Base-by-base conservation (phyloP, 2,329 filamentous ascomycete genomes). In the Trichophyton verrucosum region DNA sequence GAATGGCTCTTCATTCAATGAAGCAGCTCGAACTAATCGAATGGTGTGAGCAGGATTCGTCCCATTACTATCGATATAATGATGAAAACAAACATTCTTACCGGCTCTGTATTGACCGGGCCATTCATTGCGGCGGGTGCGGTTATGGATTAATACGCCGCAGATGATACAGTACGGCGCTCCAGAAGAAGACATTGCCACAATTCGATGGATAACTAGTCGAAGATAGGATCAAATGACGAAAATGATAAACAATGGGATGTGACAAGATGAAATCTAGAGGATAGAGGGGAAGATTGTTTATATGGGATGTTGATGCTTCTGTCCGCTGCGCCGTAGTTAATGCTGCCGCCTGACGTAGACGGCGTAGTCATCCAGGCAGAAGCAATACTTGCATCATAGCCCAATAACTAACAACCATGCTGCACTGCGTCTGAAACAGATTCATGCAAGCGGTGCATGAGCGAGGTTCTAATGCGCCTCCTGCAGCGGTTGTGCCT, bases 1-100 rank as follows among this genome's bases (percentile, higher is more conserved):
- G 46, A 67, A 67, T 4, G 64, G 64, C 44, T 61, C 38, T 17
- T 59, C 55, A n/a, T 63, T 61, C 24, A 60, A 36, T 15, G 55
- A n/a, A 27, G 55, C 61, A 53, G 58, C 61, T 36, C 65, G 62
- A n/a, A 67, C 65, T 67, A 36, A 9, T 20, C 42, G 27, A 30
- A 38, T 15, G 22, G 22, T 20, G 49, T 57, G 38, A 57, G 55
- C 55, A 33, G 27, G 11, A 42, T 42, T 22, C 4, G 42, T 22
- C 11, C n/a, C 27, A 42, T 22, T 2, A 7, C 6, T 42, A 33
- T 42, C 2, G 13, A 38, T 7, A 38, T 38, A 38, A 3, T 13
- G 11, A 38, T 30, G 27, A 13, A 38, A 38, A 38, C 33, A 38
- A 3, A 11, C 33, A 38, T 38, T 9, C 64, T 24, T 62, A 65